Evolutionary conservation across 331 rosid genomes (phyloP), one percentile per base, ranked within the genome.

Genomic region (Quercus phellos): DNA sequence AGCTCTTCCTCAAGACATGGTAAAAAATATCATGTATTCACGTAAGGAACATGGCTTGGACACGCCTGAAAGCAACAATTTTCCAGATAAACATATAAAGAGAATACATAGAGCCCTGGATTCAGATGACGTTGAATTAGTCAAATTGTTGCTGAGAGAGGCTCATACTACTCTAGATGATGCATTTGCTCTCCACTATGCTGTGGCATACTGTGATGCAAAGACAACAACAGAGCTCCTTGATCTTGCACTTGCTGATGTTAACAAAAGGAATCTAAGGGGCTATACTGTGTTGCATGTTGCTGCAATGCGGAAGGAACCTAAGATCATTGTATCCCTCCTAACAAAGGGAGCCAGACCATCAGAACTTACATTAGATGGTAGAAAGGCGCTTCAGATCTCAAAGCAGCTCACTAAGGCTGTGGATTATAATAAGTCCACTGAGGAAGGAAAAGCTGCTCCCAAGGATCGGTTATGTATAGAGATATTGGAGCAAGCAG

Each of bases 401-500:
- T 70, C 88, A 0, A 87, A 89, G 78, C 84, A 86, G 9, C 79
- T 76, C 6, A 87, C 90, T 0, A 86, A 80, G 81, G 89, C 87
- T 19, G 77, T 77, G 43, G 88, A 84, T 55, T 84, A 84, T 79
- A 76, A 83, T 18, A 77, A 72, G 69, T 70, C 87, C 13, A 58
- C 72, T 1, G 88, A 87, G 51, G 87, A 84, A 55, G 92, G 92
- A 13, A 87, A 82, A 21, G 70, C 81, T 24, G 87, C 86, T 51
- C 72, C 83, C 9, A 82, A 64, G 4, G 89, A 85, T 14, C 70
- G 88, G 12, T 84, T 87, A 76, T 91, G 90, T 60, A 82, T 87
- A 69, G 92, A 91, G 89, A 87, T 84, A 77, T 71, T 91, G 84
- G 96, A 91, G 84, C 93, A 91, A 76, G 96, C 89, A 51, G 93